phyloP scores from a whole-genome alignment of 1,139 yeast species.

The Taphrina betulina region DNA sequence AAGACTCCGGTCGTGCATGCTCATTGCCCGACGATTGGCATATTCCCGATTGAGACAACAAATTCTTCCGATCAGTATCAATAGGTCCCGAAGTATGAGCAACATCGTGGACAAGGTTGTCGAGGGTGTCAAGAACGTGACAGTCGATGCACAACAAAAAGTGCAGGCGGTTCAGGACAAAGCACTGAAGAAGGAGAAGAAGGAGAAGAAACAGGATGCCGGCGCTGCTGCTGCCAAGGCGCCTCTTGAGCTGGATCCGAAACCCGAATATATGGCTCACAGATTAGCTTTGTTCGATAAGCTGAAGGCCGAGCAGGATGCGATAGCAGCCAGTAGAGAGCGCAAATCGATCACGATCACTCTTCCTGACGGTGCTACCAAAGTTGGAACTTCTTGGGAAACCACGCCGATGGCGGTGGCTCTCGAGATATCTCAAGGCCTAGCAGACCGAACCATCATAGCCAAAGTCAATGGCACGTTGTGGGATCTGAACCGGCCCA shows the following conservation, averaged over 20 bases:
- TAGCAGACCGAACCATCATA: conserved; percentile 81
- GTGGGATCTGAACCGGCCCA: conserved; percentile 96
- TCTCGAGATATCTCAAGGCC: conserved; percentile 78
- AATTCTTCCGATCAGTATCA: not conserved
- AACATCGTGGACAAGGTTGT: conserved; percentile 53
- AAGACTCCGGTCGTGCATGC: no score
- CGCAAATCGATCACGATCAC: conserved; percentile 71
- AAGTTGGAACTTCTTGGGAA: conserved; percentile 81
- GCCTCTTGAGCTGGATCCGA: conserved; percentile 50
- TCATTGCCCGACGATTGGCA: conserved; percentile 23
- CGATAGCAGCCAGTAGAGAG: conserved; percentile 51
- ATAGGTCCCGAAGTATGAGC: conserved; percentile 16
- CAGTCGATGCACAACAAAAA: conserved; percentile 39
- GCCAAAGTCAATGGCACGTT: conserved; percentile 84
- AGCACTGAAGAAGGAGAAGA: conserved; percentile 27
- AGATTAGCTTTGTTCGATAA: conserved; percentile 78
- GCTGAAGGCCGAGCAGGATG: conserved; percentile 76
- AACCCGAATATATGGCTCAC: conserved; percentile 76
- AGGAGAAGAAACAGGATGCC: conserved; percentile 16
- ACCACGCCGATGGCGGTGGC: conserved; percentile 90
- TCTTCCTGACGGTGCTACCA: conserved; percentile 78
- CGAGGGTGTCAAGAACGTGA: conserved; percentile 55
- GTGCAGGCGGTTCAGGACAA: conserved; percentile 1
- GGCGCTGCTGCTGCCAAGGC: conserved; percentile 10
- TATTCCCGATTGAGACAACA: not conserved